Percentiles rank a stretch among this genome's conserved stretches.
Conservation (phyloP, 441 rosid species). For the Mallotus japonicus region DNA sequence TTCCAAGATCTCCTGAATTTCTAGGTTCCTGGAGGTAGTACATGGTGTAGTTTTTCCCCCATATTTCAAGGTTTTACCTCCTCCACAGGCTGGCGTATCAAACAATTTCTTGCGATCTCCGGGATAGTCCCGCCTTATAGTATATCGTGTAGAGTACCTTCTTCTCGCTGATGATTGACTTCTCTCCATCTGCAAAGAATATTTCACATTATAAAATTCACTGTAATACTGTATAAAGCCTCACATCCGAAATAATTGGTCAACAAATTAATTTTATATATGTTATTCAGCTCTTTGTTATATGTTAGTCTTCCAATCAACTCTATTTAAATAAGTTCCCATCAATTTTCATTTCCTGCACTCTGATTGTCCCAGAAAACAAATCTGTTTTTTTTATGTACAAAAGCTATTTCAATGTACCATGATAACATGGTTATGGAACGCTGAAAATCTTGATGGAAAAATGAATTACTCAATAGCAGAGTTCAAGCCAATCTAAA, state of each 20-base stretch:
- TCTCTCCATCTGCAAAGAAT: conserved; percentile 38
- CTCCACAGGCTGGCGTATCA: conserved; percentile 39
- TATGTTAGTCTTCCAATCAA: not conserved
- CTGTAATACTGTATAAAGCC: conserved; percentile 7
- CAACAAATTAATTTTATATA: not conserved
- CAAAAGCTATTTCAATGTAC: not conserved
- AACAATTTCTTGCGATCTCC: conserved; percentile 43
- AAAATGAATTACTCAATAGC: not conserved
- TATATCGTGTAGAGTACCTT: conserved; percentile 56
- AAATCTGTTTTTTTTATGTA: not conserved
- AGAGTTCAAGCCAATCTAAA: not conserved
- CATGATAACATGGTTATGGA: not conserved
- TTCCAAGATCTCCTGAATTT: conserved; percentile 21
- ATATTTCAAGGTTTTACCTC: conserved; percentile 23
- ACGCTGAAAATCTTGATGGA: not conserved
- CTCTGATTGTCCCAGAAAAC: not conserved
- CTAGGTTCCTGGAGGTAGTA: conserved; percentile 28
- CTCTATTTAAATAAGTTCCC: not conserved
- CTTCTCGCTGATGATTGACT: conserved; percentile 42
- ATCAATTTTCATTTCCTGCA: not conserved
- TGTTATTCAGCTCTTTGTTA: no score
- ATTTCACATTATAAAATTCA: conserved; percentile 7
- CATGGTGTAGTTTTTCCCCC: conserved; percentile 28
- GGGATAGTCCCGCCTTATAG: conserved; percentile 41
- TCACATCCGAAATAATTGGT: not conserved